Evolutionary conservation across 257 asterid species (phyloP), one percentile per base, ranked within the genome.

Genomic region (Osmanthus fragrans): DNA sequence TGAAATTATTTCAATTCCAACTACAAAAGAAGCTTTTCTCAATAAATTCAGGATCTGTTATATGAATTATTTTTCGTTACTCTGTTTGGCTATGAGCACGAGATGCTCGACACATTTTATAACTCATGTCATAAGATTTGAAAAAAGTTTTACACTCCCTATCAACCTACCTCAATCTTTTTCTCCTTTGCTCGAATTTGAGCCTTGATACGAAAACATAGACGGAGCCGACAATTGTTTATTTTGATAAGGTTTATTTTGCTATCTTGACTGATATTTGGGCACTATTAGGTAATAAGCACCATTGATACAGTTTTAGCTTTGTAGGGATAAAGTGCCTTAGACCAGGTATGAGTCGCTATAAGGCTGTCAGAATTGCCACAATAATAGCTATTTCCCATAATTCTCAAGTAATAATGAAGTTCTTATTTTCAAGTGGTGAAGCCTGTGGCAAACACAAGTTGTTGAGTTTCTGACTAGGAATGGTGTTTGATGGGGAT

Each of bases 231-330:
- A 71, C 70, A 49, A 64, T 56, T 78, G 65, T 34, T 21, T 71
- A 47, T 71, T 29, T 66, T 72, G 58, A 6, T 70, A 81, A 76
- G 85, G 83, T 86, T 81, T 66, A 64, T 79, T 77, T 70, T 76
- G 80, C 74, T 77, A 54, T 70, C 71, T 72, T 82, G 84, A 76
- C 86, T 72, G 65, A 45, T 54, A 77, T 78, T 58, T 77, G 72
- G 76, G 75, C 81, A 77, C 86, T 74, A 71, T 67, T 60, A 65
- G 15, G 33, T 76, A 6, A 34, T 75, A 32, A 30, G 56, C 77
- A 75, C 71, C 76, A 80, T 54, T 19, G 16, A 39, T n/a, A 36
- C 4, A 75, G 54, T 45, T 15, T 34, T 54, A 42, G 49, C 16
- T 42, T 42, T 42, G 49, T 42, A 11, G 49, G 49, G 49, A 42